These are phyloP conservation scores for Ceratobasidium theobromae DNA, from an alignment of 1,284 basidiomycete species.

Conservation along the genomic window DNA sequence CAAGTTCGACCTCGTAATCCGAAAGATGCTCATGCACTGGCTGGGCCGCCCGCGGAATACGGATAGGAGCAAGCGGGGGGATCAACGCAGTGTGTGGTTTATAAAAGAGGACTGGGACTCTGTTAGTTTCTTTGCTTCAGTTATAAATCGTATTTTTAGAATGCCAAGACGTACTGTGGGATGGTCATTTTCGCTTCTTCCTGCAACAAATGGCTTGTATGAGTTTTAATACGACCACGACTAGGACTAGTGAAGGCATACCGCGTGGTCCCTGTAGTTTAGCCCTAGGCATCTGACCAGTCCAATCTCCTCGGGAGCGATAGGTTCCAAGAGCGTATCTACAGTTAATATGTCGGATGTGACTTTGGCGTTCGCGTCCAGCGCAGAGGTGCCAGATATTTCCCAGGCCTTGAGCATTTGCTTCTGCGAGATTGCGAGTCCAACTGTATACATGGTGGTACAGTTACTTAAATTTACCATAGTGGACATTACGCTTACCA, in stretches of 20 bases:
- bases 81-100: slow-evolving; percentile 75
- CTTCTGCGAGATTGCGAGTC: slow-evolving; percentile 59
- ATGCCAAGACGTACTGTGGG: slow-evolving; percentile 53
- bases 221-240: background rate
- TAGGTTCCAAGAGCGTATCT: slow-evolving; percentile 66
- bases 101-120: slow-evolving; percentile 75
- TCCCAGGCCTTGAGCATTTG: slow-evolving; percentile 64
- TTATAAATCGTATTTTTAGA: slow-evolving; percentile 6
- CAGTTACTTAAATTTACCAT: background rate
- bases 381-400: slow-evolving; percentile 60
- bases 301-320: slow-evolving; percentile 49
- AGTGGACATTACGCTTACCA: slow-evolving; percentile 46
- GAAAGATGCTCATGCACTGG: slow-evolving; percentile 71
- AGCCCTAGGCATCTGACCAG: slow-evolving; percentile 76
- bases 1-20: slow-evolving; percentile 89
- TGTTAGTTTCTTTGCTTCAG: too few relatives aligned
- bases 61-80: slow-evolving; percentile 64
- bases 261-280: slow-evolving; percentile 79
- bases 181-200: slow-evolving; percentile 63
- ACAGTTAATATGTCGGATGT: slow-evolving; percentile 66
- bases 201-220: slow-evolving; percentile 45
- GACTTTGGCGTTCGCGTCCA: slow-evolving; percentile 64
- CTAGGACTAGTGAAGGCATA: slow-evolving; percentile 45
- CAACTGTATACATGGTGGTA: slow-evolving; percentile 53
- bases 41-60: slow-evolving; percentile 67